Evolutionary conservation across 257 asterid genomes (phyloP), one percentile per base, ranked within the genome.

Genomic region (Capsicum pubescens): DNA sequence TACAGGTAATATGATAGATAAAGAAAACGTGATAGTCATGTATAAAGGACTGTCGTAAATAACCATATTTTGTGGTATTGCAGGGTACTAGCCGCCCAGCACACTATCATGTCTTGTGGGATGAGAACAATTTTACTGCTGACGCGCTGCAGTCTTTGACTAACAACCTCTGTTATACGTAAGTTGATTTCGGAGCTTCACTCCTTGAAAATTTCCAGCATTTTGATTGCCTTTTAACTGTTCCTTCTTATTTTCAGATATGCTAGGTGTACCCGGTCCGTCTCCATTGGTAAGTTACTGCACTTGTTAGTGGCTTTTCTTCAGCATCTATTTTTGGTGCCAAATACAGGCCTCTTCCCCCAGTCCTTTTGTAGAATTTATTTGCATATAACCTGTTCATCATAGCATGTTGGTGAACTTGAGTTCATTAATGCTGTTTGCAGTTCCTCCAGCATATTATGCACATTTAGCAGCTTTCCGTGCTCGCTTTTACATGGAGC

Each of bases 391-490:
- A 14, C 81, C 63, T 50, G 61, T 52, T 21, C 81, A 21, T 50
- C 46, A 7, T 21, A 26, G 61, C 44, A 50, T 50, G 81, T 74
- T 74, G 21, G 42, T 12, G 36, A 74, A 52, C 46, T 52, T 26
- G 21, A 21, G 81, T 26, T 21, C 81, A 8, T 52, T 76, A 63
- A 50, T 76, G 63, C 59, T 56, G 61, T 8, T 50, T 35, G 74
- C 93, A 96, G 98, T 96, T 80, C 99, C 99, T n/a, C 99, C 99
- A 71, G 99, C 97, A 11, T 96, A 94, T 82, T 96, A 96, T 66
- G 99, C 98, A 0, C 99, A 96, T 88, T 82, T 96, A 85, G 99
- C 98, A 61, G 99, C 99, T n/a, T 96, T 96, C 55, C 92, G 99
- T 58, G 99, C 99, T 19, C 97, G 99, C 2, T 96, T 93, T 83